These are phyloP conservation scores for Tetrahymena thermophila DNA, from an alignment of 73 alveolate species.

Conservation along the genomic window DNA sequence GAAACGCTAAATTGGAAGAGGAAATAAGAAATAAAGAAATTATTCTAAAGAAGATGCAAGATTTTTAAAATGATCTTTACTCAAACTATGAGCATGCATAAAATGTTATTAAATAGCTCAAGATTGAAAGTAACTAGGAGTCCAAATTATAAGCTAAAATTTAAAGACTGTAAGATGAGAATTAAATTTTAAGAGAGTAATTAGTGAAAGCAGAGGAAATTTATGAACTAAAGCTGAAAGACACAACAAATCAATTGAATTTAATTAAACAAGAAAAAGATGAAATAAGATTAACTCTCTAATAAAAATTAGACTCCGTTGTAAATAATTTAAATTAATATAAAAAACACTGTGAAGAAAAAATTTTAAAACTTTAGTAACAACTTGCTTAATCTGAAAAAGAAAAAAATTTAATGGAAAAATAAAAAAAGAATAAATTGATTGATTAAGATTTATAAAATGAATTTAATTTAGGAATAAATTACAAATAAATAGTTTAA, in stretches of 20 bases:
- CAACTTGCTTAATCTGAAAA: not conserved
- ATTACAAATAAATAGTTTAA: not conserved
- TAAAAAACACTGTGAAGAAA: not conserved
- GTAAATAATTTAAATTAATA: not conserved
- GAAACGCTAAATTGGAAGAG: not conserved
- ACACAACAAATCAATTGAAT: not conserved
- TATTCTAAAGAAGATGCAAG: not conserved
- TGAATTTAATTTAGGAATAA: not conserved
- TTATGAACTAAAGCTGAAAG: not conserved
- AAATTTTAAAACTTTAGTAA: not conserved
- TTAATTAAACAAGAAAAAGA: not conserved
- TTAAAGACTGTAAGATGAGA: not conserved
- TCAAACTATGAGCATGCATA: not conserved
- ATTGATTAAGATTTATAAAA: not conserved
- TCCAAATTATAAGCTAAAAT: not conserved
- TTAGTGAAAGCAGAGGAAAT: not conserved
- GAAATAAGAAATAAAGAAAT: not conserved
- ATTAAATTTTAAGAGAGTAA: not conserved
- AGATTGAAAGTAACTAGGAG: not conserved
- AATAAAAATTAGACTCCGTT: not conserved
- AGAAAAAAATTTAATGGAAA: not conserved
- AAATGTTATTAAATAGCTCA: not conserved
- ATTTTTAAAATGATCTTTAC: not conserved
- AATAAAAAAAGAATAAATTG: not conserved
- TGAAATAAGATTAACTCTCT: not conserved